phyloP scores from a whole-genome alignment of 2,329 filamentous ascomycete genomes.

The Talaromyces sp. region DNA sequence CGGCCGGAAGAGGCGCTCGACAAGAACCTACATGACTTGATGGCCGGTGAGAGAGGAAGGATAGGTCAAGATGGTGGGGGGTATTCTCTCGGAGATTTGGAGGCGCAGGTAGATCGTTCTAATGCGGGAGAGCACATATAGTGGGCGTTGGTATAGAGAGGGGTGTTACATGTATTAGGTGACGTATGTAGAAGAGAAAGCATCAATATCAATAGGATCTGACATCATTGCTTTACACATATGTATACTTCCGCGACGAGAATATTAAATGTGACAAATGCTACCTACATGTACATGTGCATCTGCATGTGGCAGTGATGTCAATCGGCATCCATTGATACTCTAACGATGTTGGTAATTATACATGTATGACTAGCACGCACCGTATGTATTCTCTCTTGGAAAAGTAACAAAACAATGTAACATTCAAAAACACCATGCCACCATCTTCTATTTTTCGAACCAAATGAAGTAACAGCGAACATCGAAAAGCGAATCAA shows the following conservation, averaged over 20 bases:
- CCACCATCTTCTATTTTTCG: no score
- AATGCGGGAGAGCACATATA: background rate
- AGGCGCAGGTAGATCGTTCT: background rate
- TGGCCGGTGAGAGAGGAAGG: background rate
- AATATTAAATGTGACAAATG: background rate
- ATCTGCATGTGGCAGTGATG: no score
- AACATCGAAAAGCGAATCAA: background rate
- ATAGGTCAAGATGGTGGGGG: background rate
- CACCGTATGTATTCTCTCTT: background rate
- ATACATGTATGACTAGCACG: no score
- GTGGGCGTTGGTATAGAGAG: background rate
- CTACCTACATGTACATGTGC: no score
- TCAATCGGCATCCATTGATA: background rate
- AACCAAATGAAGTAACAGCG: background rate
- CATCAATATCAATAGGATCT: background rate
- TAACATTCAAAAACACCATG: background rate
- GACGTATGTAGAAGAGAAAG: background rate
- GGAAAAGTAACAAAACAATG: background rate
- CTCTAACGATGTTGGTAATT: no score
- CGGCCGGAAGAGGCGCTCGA: background rate
- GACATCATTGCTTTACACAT: background rate
- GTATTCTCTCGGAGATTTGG: background rate
- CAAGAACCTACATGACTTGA: background rate
- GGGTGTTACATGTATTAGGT: background rate
- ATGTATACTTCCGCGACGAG: background rate